A percentile compares a stretch with the other conserved stretches of the same genome.
These are phyloP conservation scores for Blastobotrys ciferrii DNA, from an alignment of 1,139 yeast genomes.

Conservation along the genomic window DNA sequence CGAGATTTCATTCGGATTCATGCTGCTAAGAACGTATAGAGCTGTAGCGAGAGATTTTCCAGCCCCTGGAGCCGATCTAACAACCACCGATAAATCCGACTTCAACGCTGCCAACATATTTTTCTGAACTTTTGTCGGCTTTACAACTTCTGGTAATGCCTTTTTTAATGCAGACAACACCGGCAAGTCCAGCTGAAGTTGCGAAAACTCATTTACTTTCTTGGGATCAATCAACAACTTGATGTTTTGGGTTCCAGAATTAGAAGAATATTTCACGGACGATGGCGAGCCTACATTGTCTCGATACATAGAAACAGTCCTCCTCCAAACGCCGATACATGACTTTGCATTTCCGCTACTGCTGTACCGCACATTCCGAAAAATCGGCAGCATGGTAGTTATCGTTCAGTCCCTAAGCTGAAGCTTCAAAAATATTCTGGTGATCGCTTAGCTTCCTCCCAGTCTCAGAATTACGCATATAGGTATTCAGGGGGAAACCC, in stretches of 20 bases:
- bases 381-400: background rate
- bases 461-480: background rate
- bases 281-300: background rate
- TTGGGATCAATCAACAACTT: slow-evolving; percentile 28
- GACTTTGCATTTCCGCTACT: no score
- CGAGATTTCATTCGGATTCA: background rate
- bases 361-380: background rate
- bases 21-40: slow-evolving; percentile 25
- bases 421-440: background rate
- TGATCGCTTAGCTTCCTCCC: background rate
- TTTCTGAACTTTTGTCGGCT: slow-evolving; percentile 34
- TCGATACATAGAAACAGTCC: background rate
- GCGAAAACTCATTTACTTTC: slow-evolving; percentile 24
- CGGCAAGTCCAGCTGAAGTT: slow-evolving; percentile 20
- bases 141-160: slow-evolving; percentile 18
- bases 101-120: slow-evolving; percentile 32
- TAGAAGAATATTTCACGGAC: background rate
- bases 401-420: background rate
- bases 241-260: background rate
- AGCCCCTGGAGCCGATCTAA: slow-evolving; percentile 30
- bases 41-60: slow-evolving; percentile 33
- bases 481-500: background rate
- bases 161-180: slow-evolving; percentile 16
- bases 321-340: background rate
- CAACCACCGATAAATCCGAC: slow-evolving; percentile 33